A percentile compares a stretch with the other conserved stretches of the same genome.
phyloP scores from a whole-genome alignment of 2,329 filamentous ascomycete genomes.

The Chaetomium sp. region DNA sequence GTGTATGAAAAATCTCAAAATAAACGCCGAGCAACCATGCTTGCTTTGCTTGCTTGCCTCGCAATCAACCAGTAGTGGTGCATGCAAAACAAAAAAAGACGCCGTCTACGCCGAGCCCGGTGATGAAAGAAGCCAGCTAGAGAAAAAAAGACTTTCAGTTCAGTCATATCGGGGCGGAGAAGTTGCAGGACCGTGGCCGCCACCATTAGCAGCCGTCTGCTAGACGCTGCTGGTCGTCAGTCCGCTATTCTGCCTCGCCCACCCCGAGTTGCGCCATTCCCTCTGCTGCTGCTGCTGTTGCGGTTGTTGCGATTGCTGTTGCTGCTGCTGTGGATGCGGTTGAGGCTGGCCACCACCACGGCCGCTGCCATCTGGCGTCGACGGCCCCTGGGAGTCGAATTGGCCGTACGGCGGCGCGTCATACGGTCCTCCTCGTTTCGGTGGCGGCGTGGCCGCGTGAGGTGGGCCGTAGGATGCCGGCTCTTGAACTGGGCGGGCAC shows the following conservation, averaged over 20 bases:
- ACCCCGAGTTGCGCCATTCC: conserved; percentile 62
- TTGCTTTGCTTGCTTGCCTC: conserved; percentile 13
- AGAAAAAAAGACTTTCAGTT: neutral
- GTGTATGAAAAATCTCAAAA: conserved; percentile 10
- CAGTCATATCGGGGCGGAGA: neutral
- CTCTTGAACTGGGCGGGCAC: conserved; percentile 75
- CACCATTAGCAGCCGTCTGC: neutral
- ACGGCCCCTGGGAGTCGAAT: conserved; percentile 18
- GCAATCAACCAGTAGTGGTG: neutral
- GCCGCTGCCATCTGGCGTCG: conserved; percentile 44
- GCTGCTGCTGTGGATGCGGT: neutral
- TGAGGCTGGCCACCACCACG: conserved; percentile 40
- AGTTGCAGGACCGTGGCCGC: neutral
- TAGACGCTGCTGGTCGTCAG: conserved; percentile 52
- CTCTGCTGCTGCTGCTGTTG: conserved; percentile 45
- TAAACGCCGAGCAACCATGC: conserved; percentile 29
- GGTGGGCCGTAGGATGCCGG: conserved; percentile 40
- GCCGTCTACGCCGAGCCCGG: conserved; percentile 1
- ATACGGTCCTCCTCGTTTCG: conserved; percentile 51
- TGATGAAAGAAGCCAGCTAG: neutral
- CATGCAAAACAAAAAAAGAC: neutral
- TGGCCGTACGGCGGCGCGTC: conserved; percentile 43
- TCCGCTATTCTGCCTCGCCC: conserved; percentile 53
- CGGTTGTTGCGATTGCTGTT: conserved; percentile 42
- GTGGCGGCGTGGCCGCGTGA: conserved; percentile 50